These are phyloP conservation scores for Pterocarpus macrocarpus DNA, from an alignment of 306 rosid genomes.

Conservation along the genomic window DNA sequence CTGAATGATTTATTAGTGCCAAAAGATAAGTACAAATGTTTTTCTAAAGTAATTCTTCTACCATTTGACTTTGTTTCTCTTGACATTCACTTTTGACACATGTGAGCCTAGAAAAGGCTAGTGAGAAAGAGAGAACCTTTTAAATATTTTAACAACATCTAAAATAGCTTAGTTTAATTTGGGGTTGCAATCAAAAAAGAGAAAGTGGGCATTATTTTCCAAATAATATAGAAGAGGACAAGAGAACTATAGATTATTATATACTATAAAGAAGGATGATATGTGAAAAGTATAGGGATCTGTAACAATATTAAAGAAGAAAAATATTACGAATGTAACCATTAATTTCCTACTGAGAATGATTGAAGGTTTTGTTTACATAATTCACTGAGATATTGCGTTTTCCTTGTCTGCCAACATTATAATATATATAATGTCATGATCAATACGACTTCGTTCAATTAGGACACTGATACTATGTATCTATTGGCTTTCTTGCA, in stretches of 20 bases:
- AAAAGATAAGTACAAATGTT: slow-evolving; percentile 19
- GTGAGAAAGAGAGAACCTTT: slow-evolving; percentile 48
- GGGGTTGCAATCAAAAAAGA: slow-evolving; percentile 44
- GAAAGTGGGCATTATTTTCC: slow-evolving; percentile 52
- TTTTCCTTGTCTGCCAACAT: slow-evolving; percentile 55
- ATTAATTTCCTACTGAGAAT: slow-evolving; percentile 50
- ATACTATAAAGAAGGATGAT: slow-evolving; percentile 31
- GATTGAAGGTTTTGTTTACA: slow-evolving; percentile 55
- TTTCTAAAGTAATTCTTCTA: slow-evolving; percentile 19
- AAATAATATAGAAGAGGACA: slow-evolving; percentile 53
- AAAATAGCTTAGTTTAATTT: slow-evolving; percentile 1
- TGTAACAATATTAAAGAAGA: slow-evolving; percentile 40
- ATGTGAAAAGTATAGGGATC: slow-evolving; percentile 48
- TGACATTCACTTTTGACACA: slow-evolving; percentile 49
- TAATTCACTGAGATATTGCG: slow-evolving; percentile 64
- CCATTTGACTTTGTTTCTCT: slow-evolving; percentile 60
- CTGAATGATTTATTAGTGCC: slow-evolving; percentile 27
- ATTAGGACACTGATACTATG: neutral
- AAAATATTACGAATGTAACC: slow-evolving; percentile 32
- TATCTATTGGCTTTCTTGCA: neutral
- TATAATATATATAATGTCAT: slow-evolving; percentile 22
- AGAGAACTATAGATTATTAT: slow-evolving; percentile 39
- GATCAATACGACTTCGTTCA: neutral
- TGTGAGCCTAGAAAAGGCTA: slow-evolving; percentile 47
- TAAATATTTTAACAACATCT: slow-evolving; percentile 37